These are phyloP conservation scores for Serpula lacrymans DNA, from an alignment of 768 basidiomycete genomes.

Conservation along the genomic window DNA sequence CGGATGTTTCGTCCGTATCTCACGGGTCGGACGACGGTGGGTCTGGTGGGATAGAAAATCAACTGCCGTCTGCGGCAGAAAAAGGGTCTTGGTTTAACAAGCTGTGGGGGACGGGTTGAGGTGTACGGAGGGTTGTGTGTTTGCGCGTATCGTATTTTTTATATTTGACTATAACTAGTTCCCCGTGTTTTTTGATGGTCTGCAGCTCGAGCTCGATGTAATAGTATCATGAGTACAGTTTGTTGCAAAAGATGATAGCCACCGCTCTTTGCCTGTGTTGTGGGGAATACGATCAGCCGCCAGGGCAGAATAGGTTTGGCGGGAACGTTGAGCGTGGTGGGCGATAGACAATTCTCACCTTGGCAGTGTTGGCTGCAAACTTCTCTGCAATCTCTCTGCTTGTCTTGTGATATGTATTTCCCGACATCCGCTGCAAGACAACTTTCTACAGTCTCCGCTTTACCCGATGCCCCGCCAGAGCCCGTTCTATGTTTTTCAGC, in stretches of 20 bases:
- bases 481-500: conserved; percentile 54
- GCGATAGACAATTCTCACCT: neutral
- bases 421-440: conserved; percentile 77
- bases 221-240: conserved; percentile 24
- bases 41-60: conserved; percentile 16
- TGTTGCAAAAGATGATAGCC: conserved; percentile 4
- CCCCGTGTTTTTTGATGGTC: conserved; percentile 5
- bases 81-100: conserved; percentile 22
- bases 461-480: conserved; percentile 60
- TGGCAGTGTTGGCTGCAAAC: neutral
- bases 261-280: conserved; percentile 5
- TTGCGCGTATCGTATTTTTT: conserved; percentile 15
- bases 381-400: neutral
- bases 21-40: conserved; percentile 9
- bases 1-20: conserved; percentile 17
- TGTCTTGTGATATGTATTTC: conserved; percentile 63
- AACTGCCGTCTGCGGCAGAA: conserved; percentile 6
- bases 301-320: too few relatives aligned
- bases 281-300: too few relatives aligned
- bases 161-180: conserved; percentile 11
- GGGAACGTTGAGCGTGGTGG: neutral
- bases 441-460: conserved; percentile 65
- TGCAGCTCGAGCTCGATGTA: conserved; percentile 22
- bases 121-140: conserved; percentile 13
- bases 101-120: conserved; percentile 21